phyloP scores from a whole-genome alignment of 768 basidiomycete genomes.

The Lentinula edodes region DNA sequence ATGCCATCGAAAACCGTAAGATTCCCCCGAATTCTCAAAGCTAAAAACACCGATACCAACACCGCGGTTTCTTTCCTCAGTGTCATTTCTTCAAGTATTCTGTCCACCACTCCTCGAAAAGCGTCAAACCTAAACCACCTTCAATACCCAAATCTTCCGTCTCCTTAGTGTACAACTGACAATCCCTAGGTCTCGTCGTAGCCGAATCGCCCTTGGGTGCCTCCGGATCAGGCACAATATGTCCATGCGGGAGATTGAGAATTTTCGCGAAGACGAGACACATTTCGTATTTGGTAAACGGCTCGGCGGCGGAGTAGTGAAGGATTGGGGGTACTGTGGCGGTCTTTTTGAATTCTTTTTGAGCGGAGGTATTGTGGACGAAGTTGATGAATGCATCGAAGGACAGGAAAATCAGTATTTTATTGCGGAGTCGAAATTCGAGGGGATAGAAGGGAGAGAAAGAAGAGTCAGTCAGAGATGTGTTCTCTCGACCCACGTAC shows the following conservation, averaged over 20 bases:
- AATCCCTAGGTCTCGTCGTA: slow-evolving; percentile 75
- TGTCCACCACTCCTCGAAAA: slow-evolving; percentile 87
- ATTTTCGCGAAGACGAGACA: slow-evolving; percentile 73
- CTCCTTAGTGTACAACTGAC: slow-evolving; percentile 69
- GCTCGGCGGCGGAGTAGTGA: slow-evolving; percentile 80
- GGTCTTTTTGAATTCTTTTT: slow-evolving; percentile 24
- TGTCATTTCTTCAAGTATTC: slow-evolving; percentile 28
- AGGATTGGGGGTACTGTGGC: slow-evolving; percentile 59
- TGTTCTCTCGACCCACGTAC: no score
- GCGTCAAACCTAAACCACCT: slow-evolving; percentile 53
- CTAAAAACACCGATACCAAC: not conserved
- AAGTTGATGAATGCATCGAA: no score
- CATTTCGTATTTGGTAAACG: slow-evolving; percentile 92
- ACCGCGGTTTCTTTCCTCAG: not conserved
- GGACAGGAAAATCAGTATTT: no score
- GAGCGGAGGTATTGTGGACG: not conserved
- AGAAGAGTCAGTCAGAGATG: no score
- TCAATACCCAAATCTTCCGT: slow-evolving; percentile 62
- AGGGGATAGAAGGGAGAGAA: no score
- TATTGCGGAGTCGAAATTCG: no score
- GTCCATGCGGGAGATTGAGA: slow-evolving; percentile 62
- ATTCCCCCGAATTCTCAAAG: no score
- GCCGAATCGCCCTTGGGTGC: slow-evolving; percentile 59
- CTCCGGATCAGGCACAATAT: slow-evolving; percentile 71
- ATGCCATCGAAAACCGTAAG: no score